Evolutionary conservation across 225 moss, liverwort and hornwort genomes (phyloP).

Genomic region (Sphagnum tenellum): DNA sequence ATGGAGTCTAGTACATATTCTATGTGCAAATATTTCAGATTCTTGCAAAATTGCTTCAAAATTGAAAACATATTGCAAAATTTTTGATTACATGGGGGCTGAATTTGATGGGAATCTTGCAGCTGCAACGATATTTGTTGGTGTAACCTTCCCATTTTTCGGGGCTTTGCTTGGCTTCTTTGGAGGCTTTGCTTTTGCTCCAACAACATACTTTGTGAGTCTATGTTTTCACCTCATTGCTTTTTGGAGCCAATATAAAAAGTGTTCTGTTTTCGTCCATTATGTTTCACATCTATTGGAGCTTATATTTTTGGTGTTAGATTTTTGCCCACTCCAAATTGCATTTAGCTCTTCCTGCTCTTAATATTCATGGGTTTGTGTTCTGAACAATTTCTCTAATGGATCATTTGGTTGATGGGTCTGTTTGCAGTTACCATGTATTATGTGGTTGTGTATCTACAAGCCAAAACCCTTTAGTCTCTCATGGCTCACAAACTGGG

Average conservation of each 20-base stretch:
- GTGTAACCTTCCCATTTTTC: slow-evolving; percentile 46
- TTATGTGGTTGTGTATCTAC: slow-evolving; percentile 46
- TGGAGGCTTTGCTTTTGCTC: slow-evolving; percentile 57
- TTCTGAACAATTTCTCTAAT: no score
- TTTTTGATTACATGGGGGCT: neutral
- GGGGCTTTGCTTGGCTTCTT: slow-evolving; percentile 44
- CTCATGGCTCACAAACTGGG: slow-evolving; percentile 36
- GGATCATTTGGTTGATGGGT: neutral
- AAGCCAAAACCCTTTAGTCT: slow-evolving; percentile 28
- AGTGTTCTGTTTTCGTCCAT: neutral
- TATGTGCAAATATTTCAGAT: no score
- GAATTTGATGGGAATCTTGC: neutral
- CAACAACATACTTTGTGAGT: slow-evolving; percentile 51
- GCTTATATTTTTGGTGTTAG: neutral
- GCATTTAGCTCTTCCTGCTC: no score
- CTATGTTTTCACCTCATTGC: neutral
- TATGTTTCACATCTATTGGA: neutral
- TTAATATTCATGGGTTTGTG: no score
- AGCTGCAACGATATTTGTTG: slow-evolving; percentile 37
- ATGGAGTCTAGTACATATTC: no score
- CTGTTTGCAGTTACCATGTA: slow-evolving; percentile 36
- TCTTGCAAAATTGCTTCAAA: no score
- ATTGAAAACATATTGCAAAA: no score
- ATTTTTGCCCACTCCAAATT: neutral
- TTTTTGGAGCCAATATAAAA: neutral